Evolutionary conservation across 2,329 filamentous ascomycete species (phyloP).

Genomic region (Penicillium thymicola): DNA sequence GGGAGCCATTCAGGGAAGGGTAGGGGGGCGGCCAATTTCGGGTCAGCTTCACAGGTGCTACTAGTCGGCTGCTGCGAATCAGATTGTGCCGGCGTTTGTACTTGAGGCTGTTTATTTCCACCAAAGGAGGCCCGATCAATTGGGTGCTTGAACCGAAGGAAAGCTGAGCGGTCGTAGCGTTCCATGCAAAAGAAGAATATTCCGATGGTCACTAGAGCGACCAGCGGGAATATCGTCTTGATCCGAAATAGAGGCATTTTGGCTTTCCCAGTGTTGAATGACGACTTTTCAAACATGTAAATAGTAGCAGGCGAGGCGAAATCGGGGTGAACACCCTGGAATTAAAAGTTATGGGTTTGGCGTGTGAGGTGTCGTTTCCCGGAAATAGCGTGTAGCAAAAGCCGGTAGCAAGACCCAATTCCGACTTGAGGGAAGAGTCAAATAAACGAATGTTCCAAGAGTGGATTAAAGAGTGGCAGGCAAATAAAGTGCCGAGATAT

Average conservation of each 20-base stretch:
- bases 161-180: conserved; percentile 38
- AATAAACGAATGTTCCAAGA: conserved; percentile 12
- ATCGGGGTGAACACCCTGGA: not conserved
- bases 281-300: conserved; percentile 34
- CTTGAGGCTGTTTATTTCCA: conserved; percentile 14
- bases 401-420: conserved; percentile 6
- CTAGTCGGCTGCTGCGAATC: conserved; percentile 20
- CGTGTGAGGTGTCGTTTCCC: conserved; percentile 7
- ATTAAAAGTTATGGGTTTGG: conserved; percentile 7
- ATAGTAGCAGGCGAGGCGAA: conserved; percentile 3
- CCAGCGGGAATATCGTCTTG: conserved; percentile 39
- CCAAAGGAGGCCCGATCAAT: conserved; percentile 27
- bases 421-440: not conserved
- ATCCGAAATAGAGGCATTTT: conserved; percentile 41
- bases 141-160: conserved; percentile 38
- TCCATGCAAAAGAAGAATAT: conserved; percentile 43
- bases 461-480: conserved; percentile 22
- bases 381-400: conserved; percentile 9
- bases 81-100: conserved; percentile 11
- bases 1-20: conserved; percentile 42
- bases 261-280: conserved; percentile 22
- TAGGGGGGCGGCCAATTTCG: conserved; percentile 33
- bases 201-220: conserved; percentile 38
- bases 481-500: conserved; percentile 21
- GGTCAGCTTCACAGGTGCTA: conserved; percentile 36